Percentiles rank a stretch among this genome's conserved stretches.
These are phyloP conservation scores for Filobasidium floriforme DNA, from an alignment of 768 basidiomycete genomes.

Conservation along the genomic window DNA sequence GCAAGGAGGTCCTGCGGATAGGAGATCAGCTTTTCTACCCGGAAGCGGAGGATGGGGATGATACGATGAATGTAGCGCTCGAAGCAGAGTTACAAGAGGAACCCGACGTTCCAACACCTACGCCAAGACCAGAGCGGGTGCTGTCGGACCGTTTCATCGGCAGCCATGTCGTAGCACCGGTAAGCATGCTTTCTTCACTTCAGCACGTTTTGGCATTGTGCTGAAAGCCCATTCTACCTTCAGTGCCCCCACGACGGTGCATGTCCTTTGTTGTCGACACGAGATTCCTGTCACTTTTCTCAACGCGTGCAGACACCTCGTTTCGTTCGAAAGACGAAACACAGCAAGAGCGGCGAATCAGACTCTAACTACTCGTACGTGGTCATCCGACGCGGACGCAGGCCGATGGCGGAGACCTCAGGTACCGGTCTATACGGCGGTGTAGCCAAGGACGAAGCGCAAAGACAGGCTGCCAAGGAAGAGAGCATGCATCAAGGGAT, in stretches of 20 bases:
- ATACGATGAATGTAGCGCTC: slow-evolving; percentile 42
- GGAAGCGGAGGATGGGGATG: slow-evolving; percentile 46
- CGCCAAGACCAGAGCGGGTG: slow-evolving; percentile 31
- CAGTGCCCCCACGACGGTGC: slow-evolving; percentile 84
- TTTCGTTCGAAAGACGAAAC: slow-evolving; percentile 81
- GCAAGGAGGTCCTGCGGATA: slow-evolving; percentile 15
- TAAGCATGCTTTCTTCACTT: slow-evolving; percentile 43
- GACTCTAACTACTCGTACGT: slow-evolving; percentile 85
- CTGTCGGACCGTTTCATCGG: slow-evolving; percentile 45
- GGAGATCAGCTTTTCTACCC: slow-evolving; percentile 19
- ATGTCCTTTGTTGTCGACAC: slow-evolving; percentile 59
- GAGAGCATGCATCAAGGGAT: slow-evolving; percentile 28
- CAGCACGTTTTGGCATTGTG: slow-evolving; percentile 24
- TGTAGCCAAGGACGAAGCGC: slow-evolving; percentile 33
- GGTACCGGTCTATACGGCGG: slow-evolving; percentile 31
- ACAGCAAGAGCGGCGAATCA: slow-evolving; percentile 74
- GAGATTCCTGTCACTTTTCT: slow-evolving; percentile 62
- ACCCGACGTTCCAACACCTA: slow-evolving; percentile 15
- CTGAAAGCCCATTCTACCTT: slow-evolving; percentile 6
- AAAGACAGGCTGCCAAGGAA: slow-evolving; percentile 28
- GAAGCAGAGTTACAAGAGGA: slow-evolving; percentile 19
- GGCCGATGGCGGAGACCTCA: slow-evolving; percentile 49
- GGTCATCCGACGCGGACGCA: slow-evolving; percentile 67
- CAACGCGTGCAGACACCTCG: slow-evolving; percentile 79
- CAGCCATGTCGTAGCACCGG: slow-evolving; percentile 80